Evolutionary conservation across 148 eudicot species (phyloP), one percentile per base, ranked within the genome.

Genomic region (Nepenthes mirabilis): DNA sequence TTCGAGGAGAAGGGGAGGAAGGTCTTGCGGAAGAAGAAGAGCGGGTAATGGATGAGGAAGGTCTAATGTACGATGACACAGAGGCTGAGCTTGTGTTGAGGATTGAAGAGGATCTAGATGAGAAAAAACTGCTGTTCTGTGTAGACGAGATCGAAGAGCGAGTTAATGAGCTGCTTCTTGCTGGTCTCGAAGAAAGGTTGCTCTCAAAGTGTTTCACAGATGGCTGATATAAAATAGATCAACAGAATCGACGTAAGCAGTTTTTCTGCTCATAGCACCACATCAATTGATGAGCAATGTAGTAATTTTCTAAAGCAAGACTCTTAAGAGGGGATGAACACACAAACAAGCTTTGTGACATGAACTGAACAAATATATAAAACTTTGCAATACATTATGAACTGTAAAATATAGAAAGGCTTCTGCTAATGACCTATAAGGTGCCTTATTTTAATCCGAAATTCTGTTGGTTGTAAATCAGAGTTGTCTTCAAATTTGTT

Each of bases 111-210:
- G 90, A 80, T 76, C 85, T 83, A 54, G 78, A 82, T 49, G 91
- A 88, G 65, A 74, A 69, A 52, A 79, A 82, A 60, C 75, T 72
- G 62, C 74, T 82, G 74, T 73, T 81, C 33, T 75, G 82, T 12
- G 73, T 74, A 49, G 61, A 81, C 57, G 98, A 81, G 45, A 85
- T 56, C n/a, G 97, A 80, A 52, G 94, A 70, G 50, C 98, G 94
- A 33, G 96, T 85, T 62, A 83, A 90, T 14, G 98, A 93, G 76
- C 81, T 88, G 81, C 96, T 93, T 71, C 98, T 74, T 43, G 83
- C 71, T 57, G 87, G 95, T 66, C 90, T 77, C 36, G 85, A 68
- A 36, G 78, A 62, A 65, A 70, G 75, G 52, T 62, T 80, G 85
- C 70, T 83, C 77, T 88, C 98, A 47, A 81, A 72, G 45, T 85